Base-by-base conservation (phyloP, 2,329 filamentous ascomycete genomes). In the Stromatinia cepivora region DNA sequence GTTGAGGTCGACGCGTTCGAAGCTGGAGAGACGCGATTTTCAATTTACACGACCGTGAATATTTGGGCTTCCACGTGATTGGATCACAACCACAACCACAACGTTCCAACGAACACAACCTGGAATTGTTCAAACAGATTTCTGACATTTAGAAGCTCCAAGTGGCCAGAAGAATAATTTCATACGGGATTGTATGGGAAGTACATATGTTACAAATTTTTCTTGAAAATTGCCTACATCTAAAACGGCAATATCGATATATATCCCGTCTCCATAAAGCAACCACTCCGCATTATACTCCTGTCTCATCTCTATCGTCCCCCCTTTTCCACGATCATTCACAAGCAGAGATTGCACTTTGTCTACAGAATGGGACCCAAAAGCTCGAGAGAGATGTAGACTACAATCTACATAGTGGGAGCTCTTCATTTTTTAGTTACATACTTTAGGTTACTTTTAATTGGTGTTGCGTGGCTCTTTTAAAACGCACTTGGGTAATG, bases 1-100 rank as follows among this genome's bases (percentile, higher is more conserved):
- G 63, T 63, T 61, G 71, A 61, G 31, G 59, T 59, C 20, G 69
- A 72, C 75, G 74, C 74, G 75, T 73, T 42, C 63, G 25, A 52
- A 61, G 25, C 46, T 61, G 50, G 46, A 50, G 36, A 50, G 64
- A 71, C 73, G 73, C 72, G 71, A 69, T 69, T 69, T 64, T 69
- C 58, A 67, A 71, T 74, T 72, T 72, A 74, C 73, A 69, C 72
- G 73, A 69, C 48, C 59, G 59, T 62, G 59, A 62, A 46, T n/a
- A 50, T 50, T 42, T 52, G n/a, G 0, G 6, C 11, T 10, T 9
- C 9, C 61, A 64, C 61, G 61, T 64, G 61, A 42, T 28, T 7
- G 3, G 3, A 3, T 9, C 8, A 22, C 10, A 3, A 6, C 31
- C 22, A 22, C 17, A 7, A 31, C 36, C 13, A 50, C 28, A 62